Conservation (phyloP, 208 protist species). For the Polymyxa betae region DNA sequence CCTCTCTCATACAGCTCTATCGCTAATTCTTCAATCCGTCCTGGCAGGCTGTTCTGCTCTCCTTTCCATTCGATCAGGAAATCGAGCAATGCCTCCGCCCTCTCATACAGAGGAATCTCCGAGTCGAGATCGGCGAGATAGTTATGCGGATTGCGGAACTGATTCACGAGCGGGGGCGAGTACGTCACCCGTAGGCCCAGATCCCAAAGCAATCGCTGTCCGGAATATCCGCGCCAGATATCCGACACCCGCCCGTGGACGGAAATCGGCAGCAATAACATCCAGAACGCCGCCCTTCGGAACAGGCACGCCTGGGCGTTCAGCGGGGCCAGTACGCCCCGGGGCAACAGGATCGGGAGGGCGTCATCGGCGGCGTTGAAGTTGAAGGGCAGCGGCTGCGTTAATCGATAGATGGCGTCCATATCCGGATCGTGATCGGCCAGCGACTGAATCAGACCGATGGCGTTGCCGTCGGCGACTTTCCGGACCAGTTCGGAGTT, state of each 20-base stretch:
- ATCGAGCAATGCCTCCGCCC: conserved; percentile 32
- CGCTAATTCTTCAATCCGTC: conserved; percentile 42
- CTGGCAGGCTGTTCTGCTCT: neutral
- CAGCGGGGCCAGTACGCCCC: conserved; percentile 19
- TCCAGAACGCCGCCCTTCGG: conserved; percentile 49
- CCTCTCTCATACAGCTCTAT: conserved; percentile 56
- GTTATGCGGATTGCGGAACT: conserved; percentile 64
- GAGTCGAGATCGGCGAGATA: conserved; percentile 65
- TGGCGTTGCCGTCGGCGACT: neutral
- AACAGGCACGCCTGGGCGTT: conserved; percentile 59
- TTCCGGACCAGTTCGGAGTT: neutral
- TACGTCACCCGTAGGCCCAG: conserved; percentile 53
- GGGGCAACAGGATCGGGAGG: neutral
- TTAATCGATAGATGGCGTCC: conserved; percentile 63
- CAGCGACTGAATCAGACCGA: conserved; percentile 64
- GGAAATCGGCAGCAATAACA: conserved; percentile 59
- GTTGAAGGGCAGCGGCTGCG: conserved; percentile 37
- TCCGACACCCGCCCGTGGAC: conserved; percentile 67
- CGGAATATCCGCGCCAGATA: conserved; percentile 66
- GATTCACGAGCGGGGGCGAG: conserved; percentile 51
- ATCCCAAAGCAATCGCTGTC: conserved; percentile 47
- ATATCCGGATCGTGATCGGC: conserved; percentile 68
- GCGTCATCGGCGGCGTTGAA: conserved; percentile 13
- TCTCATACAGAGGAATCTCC: conserved; percentile 60
- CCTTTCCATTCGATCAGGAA: neutral